Base-by-base conservation (phyloP, 768 basidiomycete genomes). In the Pleurotus platypus region DNA sequence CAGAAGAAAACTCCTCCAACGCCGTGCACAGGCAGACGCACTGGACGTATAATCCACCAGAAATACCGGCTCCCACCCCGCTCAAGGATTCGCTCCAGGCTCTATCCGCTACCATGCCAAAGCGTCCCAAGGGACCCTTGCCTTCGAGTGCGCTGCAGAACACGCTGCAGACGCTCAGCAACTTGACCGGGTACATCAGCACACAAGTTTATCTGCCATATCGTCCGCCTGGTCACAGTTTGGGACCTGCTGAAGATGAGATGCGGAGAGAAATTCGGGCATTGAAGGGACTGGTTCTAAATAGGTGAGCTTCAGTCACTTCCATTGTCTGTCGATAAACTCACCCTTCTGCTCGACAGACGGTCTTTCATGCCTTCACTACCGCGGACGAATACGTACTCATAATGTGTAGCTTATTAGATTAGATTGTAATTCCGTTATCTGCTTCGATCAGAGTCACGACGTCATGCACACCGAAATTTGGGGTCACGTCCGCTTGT, bases 101-200 rank as follows among this genome's bases (percentile, higher is more conserved):
- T 2, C 66, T 83, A 5, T 68, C 70, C 5, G 59, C 67, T 5
- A 62, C 71, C n/a, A 61, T 81, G n/a, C 13, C 70, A 66, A 60
- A 61, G 60, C 57, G 63, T 8, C 18, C 20, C 9, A 54, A 22
- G 20, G 18, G 13, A 3, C 37, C 13, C 11, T 16, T 18, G 13
- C 18, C 35, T 18, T 15, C 69, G 22, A 76, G 69, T 45, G 72
- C 77, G 5, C 75, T 76, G 63, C 86, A 89, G 62, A 78, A 84
- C 62, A 84, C 85, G 8, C 71, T 91, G 5, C 81, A 90, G 65
- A 67, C 81, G 0, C 75, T 91, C 39, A 78, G 86, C 1, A 85
- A 89, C 62, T 79, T 92, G 59, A 92, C 90, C 0, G 90, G 90
- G 4, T 90, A 89, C 67, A 80, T 92, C 64, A 86, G 87, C 57